phyloP scores from a whole-genome alignment of 805 yeast genomes.

The Hermanozyma aechmeae region DNA sequence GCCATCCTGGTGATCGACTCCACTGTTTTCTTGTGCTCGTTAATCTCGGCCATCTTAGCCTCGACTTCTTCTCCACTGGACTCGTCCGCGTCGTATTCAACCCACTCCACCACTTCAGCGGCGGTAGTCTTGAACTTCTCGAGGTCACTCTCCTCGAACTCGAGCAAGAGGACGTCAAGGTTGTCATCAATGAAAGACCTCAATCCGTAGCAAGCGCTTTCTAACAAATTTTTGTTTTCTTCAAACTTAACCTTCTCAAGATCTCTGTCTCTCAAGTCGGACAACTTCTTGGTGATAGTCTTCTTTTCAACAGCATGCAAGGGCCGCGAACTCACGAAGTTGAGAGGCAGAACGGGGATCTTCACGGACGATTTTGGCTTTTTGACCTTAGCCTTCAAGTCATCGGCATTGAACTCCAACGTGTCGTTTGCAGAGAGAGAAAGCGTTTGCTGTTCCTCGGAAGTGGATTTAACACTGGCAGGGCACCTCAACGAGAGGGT shows the following conservation, averaged over 20 bases:
- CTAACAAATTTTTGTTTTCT: constrained; percentile 58
- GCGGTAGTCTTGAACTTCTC: constrained; percentile 24
- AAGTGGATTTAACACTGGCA: background rate
- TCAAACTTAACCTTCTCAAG: constrained; percentile 43
- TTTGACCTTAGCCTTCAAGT: background rate
- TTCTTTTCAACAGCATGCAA: constrained; percentile 31
- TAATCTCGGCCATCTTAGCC: constrained; percentile 14
- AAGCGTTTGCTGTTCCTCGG: background rate
- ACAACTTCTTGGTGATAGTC: constrained; percentile 39
- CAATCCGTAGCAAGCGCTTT: constrained; percentile 61
- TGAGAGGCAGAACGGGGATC: constrained; percentile 34
- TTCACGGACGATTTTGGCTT: no score
- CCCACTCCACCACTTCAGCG: constrained; percentile 58
- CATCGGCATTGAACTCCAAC: background rate
- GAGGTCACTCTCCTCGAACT: constrained; percentile 31
- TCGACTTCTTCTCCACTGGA: constrained; percentile 25
- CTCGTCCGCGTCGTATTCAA: constrained; percentile 60
- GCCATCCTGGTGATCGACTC: constrained; percentile 31
- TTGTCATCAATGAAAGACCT: constrained; percentile 52
- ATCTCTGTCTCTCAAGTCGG: constrained; percentile 46
- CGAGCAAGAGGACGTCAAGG: constrained; percentile 26
- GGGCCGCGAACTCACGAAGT: constrained; percentile 27
- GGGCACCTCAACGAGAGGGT: constrained; percentile 17
- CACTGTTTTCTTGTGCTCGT: constrained; percentile 11
- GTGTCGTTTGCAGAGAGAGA: no score